Conservation (phyloP, 371 early-diverging fungal genomes). For the Mortierella sp. region DNA sequence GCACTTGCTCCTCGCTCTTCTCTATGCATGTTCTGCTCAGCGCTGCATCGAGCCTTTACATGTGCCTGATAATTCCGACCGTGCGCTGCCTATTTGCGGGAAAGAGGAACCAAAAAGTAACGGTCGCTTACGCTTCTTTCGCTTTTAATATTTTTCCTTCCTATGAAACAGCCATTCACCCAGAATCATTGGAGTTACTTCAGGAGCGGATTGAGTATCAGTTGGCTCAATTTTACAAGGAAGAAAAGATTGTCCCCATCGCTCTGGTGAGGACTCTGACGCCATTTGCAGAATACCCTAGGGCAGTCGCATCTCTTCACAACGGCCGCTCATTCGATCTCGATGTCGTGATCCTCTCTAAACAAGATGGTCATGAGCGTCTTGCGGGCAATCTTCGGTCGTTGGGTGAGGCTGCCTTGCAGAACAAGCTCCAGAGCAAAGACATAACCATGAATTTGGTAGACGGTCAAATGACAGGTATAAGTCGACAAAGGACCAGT, state of each 20-base stretch:
- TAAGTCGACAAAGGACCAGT: no score
- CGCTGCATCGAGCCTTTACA: no score
- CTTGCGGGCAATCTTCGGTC: conserved; percentile 29
- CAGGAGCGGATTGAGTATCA: conserved; percentile 26
- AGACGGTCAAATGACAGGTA: conserved; percentile 25
- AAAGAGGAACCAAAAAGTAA: no score
- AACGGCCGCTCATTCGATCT: conserved; percentile 25
- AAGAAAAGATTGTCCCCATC: conserved; percentile 24
- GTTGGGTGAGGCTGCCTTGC: conserved; percentile 27
- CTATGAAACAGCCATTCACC: conserved; percentile 22
- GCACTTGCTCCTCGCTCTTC: no score
- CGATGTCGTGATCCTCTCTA: conserved; percentile 40
- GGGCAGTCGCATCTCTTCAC: conserved; percentile 14
- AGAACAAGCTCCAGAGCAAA: conserved; percentile 24
- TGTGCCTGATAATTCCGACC: no score
- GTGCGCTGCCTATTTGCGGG: no score
- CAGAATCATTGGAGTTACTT: conserved; percentile 9
- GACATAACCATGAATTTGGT: conserved; percentile 31
- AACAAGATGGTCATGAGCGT: conserved; percentile 38
- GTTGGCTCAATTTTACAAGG: conserved; percentile 30
- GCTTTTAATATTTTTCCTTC: background rate
- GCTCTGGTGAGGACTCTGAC: conserved; percentile 31
- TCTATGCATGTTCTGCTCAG: no score
- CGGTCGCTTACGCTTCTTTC: no score
- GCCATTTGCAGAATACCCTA: conserved; percentile 11